Percentiles rank a stretch among this genome's conserved stretches.
Evolutionary conservation across 306 rosid genomes (phyloP).

Genomic region (Fragaria ananassa): DNA sequence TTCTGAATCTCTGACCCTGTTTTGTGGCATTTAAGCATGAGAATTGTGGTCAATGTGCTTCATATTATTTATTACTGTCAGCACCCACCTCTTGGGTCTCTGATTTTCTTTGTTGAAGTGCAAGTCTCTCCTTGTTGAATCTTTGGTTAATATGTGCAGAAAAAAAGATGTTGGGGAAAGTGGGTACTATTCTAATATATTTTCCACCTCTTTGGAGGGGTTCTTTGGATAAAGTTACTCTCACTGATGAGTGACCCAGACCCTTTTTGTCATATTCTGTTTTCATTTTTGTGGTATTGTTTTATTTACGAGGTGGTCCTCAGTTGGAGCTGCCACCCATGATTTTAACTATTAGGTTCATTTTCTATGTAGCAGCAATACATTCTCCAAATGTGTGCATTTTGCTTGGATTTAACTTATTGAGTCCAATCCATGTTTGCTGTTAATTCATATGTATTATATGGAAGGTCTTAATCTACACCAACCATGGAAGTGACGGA

Average conservation of each 20-base stretch:
- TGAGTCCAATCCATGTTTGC: not conserved
- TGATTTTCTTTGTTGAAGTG: constrained; percentile 6
- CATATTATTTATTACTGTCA: not conserved
- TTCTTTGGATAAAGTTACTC: not conserved
- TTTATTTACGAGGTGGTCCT: constrained; percentile 6
- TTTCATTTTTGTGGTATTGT: constrained; percentile 3
- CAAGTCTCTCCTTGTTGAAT: not conserved
- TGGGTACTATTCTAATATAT: not conserved
- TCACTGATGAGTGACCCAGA: constrained; percentile 3
- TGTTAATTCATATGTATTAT: not conserved
- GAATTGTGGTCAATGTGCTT: not conserved
- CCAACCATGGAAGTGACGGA: not conserved
- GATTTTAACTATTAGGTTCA: not conserved
- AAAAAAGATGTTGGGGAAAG: constrained; percentile 6
- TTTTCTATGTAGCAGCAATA: not conserved
- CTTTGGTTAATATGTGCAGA: not conserved
- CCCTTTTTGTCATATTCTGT: constrained; percentile 17
- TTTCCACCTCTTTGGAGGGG: not conserved
- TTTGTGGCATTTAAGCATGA: not conserved
- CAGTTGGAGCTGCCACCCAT: constrained; percentile 3
- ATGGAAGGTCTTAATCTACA: not conserved
- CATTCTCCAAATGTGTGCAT: not conserved
- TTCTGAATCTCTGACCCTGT: constrained; percentile 12
- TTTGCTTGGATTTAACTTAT: not conserved
- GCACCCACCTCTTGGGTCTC: not conserved